A percentile compares a stretch with the other conserved stretches of the same genome.
These are phyloP conservation scores for Auricularia sp. DNA, from an alignment of 768 basidiomycete genomes.

Conservation along the genomic window DNA sequence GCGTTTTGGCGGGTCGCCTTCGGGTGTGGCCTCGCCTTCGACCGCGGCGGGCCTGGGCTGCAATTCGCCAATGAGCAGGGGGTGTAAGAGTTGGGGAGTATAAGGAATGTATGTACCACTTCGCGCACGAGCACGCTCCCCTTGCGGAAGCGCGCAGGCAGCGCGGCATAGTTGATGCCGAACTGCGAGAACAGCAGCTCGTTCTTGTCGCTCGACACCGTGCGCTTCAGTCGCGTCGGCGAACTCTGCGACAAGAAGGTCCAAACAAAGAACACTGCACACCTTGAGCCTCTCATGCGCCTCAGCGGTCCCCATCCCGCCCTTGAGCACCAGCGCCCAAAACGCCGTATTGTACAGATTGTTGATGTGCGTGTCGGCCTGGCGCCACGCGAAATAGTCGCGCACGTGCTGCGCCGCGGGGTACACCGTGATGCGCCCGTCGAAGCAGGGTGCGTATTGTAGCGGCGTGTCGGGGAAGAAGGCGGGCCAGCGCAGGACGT, in stretches of 20 bases:
- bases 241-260: neutral
- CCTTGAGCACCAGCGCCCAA: conserved; percentile 85
- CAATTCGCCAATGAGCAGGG: neutral
- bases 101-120: conserved; percentile 28
- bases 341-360: conserved; percentile 95
- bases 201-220: conserved; percentile 80
- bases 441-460: conserved; percentile 83
- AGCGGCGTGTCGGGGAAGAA: conserved; percentile 70
- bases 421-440: conserved; percentile 80
- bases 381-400: conserved; percentile 95
- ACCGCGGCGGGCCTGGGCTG: too few relatives aligned
- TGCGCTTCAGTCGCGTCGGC: conserved; percentile 46
- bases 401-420: conserved; percentile 60
- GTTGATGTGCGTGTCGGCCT: conserved; percentile 95
- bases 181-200: conserved; percentile 82
- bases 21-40: too few relatives aligned
- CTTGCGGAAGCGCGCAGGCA: conserved; percentile 66
- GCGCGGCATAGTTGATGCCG: conserved; percentile 76
- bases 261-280: conserved; percentile 10
- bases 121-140: conserved; percentile 76
- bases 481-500: conserved; percentile 74
- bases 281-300: conserved; percentile 78
- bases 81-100: neutral
- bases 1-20: conserved; percentile 12
- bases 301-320: conserved; percentile 64